Evolutionary conservation across 441 rosid genomes (phyloP), one percentile per base, ranked within the genome.

Genomic region (Pelargonium fulgidum): DNA sequence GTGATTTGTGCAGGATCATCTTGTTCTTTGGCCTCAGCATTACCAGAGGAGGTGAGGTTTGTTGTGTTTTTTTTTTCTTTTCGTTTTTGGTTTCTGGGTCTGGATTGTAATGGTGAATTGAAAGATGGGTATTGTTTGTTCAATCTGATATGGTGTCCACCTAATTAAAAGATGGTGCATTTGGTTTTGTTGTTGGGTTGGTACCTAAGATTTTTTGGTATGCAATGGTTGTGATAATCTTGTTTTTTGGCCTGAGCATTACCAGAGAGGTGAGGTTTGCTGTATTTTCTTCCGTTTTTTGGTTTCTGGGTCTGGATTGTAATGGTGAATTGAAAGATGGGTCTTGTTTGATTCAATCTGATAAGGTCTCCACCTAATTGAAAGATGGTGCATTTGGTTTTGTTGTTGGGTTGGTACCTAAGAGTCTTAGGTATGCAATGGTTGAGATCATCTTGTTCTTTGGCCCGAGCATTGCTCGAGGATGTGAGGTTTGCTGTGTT

Each of bases 21-120:
- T 78, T 88, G 77, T 79, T 81, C 12, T 88, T 85, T 76, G 90
- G 93, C 0, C 66, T 85, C 41, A 88, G 90, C 83, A 85, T 88
- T 69, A 58, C 69, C 62, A 86, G 75, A 81, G 89, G 80, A 83
- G 90, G 93, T 85, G 56, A 66, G 47, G 42, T 14, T 68, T 68
- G 22, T 33, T 54, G 48, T 36, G 13, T 41, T 63, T 10, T 0
- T 39, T 19, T 58, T n/a, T n/a, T n/a, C n/a, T n/a, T n/a, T n/a
- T n/a, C n/a, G n/a, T 50, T 50, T 50, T 50, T n/a, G 58, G 19
- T 59, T 63, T 33, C 24, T 33, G 19, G 73, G 50, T 26, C 17
- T 61, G 42, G 39, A 39, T 9, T 59, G 41, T n/a, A n/a, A n/a
- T 50, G 58, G 58, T 50, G 58, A 50, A n/a, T 26, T 47, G 58